Evolutionary conservation across 78 protist species (phyloP).

Genomic region (Neovahlkampfia damariscottae): DNA sequence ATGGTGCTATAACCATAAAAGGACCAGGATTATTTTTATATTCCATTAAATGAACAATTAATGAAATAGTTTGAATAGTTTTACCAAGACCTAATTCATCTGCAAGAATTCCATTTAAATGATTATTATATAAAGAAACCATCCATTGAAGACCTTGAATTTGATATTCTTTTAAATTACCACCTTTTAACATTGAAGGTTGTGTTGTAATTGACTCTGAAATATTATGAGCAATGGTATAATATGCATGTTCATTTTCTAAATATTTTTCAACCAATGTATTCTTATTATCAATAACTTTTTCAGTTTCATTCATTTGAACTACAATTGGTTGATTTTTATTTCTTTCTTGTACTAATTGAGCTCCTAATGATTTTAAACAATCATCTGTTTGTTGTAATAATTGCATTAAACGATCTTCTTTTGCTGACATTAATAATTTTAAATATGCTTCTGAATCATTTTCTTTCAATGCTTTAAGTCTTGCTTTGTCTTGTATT

Average conservation of each 20-base stretch:
- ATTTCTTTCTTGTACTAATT: neutral
- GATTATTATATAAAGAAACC: slow-evolving; percentile 53
- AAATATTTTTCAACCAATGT: too few relatives aligned
- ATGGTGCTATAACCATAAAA: slow-evolving; percentile 80
- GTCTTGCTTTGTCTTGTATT: neutral
- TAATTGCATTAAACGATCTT: neutral
- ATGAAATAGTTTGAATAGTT: slow-evolving; percentile 51
- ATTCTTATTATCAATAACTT: too few relatives aligned
- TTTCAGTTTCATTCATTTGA: too few relatives aligned
- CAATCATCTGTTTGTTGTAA: neutral
- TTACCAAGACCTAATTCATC: slow-evolving; percentile 69
- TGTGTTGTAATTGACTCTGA: neutral
- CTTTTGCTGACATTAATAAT: neutral
- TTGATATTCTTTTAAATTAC: slow-evolving; percentile 82
- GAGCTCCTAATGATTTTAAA: neutral
- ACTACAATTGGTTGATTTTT: neutral
- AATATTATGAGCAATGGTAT: neutral
- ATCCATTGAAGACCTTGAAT: slow-evolving; percentile 87
- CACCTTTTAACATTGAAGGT: slow-evolving; percentile 12
- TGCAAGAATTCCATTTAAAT: slow-evolving; percentile 67
- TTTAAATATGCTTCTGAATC: neutral
- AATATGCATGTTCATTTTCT: too few relatives aligned
- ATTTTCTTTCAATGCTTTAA: neutral
- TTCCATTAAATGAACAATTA: slow-evolving; percentile 52
- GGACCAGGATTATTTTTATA: slow-evolving; percentile 52